These are phyloP conservation scores for Eimeria zaria DNA, from an alignment of 169 alveolate species.

Conservation along the genomic window DNA sequence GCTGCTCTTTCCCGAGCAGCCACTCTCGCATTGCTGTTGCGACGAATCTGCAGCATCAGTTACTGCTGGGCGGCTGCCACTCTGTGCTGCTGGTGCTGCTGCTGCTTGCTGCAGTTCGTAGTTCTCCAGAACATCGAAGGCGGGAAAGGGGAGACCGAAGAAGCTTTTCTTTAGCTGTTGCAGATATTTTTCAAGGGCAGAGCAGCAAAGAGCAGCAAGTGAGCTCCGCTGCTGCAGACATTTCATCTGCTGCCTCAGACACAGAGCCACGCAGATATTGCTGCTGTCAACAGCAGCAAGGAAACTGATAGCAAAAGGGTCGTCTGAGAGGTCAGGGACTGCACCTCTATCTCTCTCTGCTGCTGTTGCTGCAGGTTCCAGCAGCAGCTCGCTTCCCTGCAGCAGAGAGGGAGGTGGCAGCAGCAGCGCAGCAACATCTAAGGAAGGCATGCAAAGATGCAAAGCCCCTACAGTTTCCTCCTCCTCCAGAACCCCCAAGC, in stretches of 20 bases:
- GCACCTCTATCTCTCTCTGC: not conserved
- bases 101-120: constrained; percentile 34
- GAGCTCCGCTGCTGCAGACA: constrained; percentile 39
- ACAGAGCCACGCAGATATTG: constrained; percentile 37
- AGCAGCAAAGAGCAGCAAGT: not conserved
- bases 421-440: constrained; percentile 50
- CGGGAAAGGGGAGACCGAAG: not conserved
- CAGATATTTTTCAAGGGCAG: constrained; percentile 19
- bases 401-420: constrained; percentile 53
- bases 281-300: constrained; percentile 62
- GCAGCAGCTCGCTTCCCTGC: not conserved
- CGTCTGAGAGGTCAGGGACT: not conserved
- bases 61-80: not conserved
- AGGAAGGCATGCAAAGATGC: not conserved
- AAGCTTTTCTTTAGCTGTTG: not conserved
- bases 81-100: not conserved
- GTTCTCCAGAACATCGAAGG: constrained; percentile 42
- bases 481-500: constrained; percentile 9
- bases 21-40: not conserved
- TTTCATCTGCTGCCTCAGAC: constrained; percentile 35
- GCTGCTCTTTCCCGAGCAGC: not conserved
- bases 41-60: not conserved
- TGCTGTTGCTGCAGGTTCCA: not conserved
- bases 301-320: constrained; percentile 34
- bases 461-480: constrained; percentile 16